These are phyloP conservation scores for Gossypium sturtianum DNA, from an alignment of 345 rosid genomes.

Conservation along the genomic window DNA sequence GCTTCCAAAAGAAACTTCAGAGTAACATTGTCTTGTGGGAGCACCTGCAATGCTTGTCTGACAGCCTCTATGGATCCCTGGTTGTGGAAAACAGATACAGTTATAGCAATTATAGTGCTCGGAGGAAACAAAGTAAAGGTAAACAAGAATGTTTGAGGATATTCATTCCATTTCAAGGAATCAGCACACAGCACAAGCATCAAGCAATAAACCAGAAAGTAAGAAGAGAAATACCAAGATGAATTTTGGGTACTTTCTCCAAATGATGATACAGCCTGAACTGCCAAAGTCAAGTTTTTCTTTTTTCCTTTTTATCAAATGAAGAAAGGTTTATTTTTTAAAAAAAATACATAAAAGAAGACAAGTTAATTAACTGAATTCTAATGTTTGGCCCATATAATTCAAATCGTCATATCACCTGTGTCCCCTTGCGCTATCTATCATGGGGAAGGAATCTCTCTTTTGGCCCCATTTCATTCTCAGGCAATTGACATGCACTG, in stretches of 20 bases:
- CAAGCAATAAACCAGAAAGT: background rate
- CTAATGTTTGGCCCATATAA: background rate
- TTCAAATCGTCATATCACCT: background rate
- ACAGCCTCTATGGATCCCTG: conserved; percentile 98
- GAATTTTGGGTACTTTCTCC: background rate
- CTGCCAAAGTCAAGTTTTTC: no score
- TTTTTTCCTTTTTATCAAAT: no score
- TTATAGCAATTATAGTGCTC: conserved; percentile 5
- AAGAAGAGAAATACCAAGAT: background rate
- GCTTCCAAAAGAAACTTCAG: conserved; percentile 90
- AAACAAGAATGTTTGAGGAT: background rate
- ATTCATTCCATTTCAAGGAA: background rate
- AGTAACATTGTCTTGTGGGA: conserved; percentile 85
- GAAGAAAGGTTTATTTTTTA: background rate
- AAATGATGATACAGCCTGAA: background rate
- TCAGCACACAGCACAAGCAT: background rate
- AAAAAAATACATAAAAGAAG: background rate
- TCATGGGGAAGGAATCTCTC: background rate
- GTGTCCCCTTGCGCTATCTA: background rate
- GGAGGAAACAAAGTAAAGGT: background rate
- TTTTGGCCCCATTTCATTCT: background rate
- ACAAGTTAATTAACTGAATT: background rate
- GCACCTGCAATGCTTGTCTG: conserved; percentile 85
- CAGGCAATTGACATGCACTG: background rate
- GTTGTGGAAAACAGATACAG: conserved; percentile 22